These are phyloP conservation scores for Diplodia mutila DNA, from an alignment of 2,329 filamentous ascomycete genomes.

Conservation along the genomic window DNA sequence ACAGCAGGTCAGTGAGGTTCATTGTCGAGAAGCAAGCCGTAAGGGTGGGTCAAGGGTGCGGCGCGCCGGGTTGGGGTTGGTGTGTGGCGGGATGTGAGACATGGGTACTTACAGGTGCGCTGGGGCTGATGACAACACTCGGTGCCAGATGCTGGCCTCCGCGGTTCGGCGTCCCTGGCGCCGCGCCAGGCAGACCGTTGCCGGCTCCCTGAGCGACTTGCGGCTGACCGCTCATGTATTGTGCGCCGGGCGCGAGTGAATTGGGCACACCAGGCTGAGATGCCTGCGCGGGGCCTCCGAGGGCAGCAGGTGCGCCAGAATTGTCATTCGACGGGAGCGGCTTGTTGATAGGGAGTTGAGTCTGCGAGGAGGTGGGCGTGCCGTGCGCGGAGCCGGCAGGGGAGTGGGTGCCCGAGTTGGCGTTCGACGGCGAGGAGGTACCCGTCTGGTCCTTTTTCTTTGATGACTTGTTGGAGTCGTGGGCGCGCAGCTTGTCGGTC, in stretches of 20 bases:
- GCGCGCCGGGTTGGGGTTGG: conserved; percentile 15
- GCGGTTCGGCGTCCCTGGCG: conserved; percentile 63
- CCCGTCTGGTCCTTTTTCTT: conserved; percentile 68
- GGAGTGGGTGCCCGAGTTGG: conserved; percentile 57
- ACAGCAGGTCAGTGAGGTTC: conserved; percentile 28
- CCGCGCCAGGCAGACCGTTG: conserved; percentile 40
- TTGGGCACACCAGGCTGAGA: conserved; percentile 35
- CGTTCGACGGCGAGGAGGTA: conserved; percentile 76
- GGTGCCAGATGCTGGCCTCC: conserved; percentile 70
- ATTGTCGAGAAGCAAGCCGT: conserved; percentile 13
- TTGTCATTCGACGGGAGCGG: conserved; percentile 59
- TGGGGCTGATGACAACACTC: conserved; percentile 92
- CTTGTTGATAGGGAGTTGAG: conserved; percentile 79
- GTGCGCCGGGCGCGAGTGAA: conserved; percentile 36
- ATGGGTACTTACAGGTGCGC: conserved; percentile 63
- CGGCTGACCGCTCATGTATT: conserved; percentile 39
- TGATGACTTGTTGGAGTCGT: conserved; percentile 75
- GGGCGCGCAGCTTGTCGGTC: conserved; percentile 85
- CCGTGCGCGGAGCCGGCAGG: conserved; percentile 64
- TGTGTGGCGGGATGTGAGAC: conserved; percentile 24
- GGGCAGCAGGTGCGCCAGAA: conserved; percentile 30
- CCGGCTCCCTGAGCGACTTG: conserved; percentile 29
- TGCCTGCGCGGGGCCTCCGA: conserved; percentile 36
- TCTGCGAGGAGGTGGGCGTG: conserved; percentile 88
- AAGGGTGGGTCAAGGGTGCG: conserved; percentile 10